These are phyloP conservation scores for Fusarium poae DNA, from an alignment of 2,329 filamentous ascomycete genomes.

Conservation along the genomic window DNA sequence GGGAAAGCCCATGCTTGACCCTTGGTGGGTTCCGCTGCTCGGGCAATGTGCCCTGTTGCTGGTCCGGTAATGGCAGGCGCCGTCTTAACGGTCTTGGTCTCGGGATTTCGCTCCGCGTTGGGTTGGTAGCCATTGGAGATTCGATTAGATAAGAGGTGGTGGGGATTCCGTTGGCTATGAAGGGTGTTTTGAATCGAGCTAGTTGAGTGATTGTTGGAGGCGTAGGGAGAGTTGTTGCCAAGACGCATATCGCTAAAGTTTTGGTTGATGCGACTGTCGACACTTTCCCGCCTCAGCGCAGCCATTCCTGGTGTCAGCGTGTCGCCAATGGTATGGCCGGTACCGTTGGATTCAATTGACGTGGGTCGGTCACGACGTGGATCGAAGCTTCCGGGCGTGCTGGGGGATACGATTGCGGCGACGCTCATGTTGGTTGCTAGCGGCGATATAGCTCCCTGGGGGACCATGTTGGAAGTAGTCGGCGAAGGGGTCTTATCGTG, in stretches of 20 bases:
- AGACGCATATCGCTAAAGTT: slow-evolving; percentile 78
- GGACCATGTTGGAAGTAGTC: slow-evolving; percentile 63
- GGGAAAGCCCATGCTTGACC: slow-evolving; percentile 89
- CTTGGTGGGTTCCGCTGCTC: slow-evolving; percentile 82
- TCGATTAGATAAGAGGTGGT: slow-evolving; percentile 67
- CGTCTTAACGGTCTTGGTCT: slow-evolving; percentile 69
- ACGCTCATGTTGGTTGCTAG: slow-evolving; percentile 73
- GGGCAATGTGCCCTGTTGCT: slow-evolving; percentile 73
- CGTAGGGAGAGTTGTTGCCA: slow-evolving; percentile 75
- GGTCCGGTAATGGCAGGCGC: slow-evolving; percentile 83
- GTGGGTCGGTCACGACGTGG: slow-evolving; percentile 60
- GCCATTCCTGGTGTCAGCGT: slow-evolving; percentile 57
- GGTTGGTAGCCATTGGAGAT: slow-evolving; percentile 76
- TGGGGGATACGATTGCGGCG: slow-evolving; percentile 74
- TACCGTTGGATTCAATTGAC: slow-evolving; percentile 52
- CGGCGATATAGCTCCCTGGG: slow-evolving; percentile 68
- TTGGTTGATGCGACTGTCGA: slow-evolving; percentile 83
- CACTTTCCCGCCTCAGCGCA: slow-evolving; percentile 76
- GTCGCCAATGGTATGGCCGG: slow-evolving; percentile 52
- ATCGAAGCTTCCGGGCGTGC: slow-evolving; percentile 59
- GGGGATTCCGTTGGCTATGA: slow-evolving; percentile 74
- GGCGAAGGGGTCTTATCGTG: slow-evolving; percentile 74
- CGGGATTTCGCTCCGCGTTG: slow-evolving; percentile 68
- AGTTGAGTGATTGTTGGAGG: slow-evolving; percentile 81
- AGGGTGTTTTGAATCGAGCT: slow-evolving; percentile 79